Percentiles rank a stretch among this genome's conserved stretches.
These are phyloP conservation scores for Curvularia spicifera DNA, from an alignment of 2,329 filamentous ascomycete genomes.

Conservation along the genomic window DNA sequence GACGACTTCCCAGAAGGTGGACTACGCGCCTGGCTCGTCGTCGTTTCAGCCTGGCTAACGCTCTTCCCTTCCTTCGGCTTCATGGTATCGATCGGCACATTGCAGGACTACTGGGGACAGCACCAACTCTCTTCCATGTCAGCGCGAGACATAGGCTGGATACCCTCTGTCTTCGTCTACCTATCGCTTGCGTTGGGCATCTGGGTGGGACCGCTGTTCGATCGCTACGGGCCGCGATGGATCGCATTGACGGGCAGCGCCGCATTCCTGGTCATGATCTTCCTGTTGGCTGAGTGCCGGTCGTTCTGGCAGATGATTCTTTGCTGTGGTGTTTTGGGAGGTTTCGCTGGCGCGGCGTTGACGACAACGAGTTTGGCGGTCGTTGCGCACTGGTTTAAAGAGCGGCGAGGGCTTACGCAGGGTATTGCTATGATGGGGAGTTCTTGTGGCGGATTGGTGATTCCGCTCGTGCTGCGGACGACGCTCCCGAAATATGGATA, in stretches of 20 bases:
- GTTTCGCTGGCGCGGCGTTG: constrained; percentile 48
- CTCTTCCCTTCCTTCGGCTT: constrained; percentile 48
- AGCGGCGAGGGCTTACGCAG: constrained; percentile 46
- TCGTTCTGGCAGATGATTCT: constrained; percentile 54
- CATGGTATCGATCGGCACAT: constrained; percentile 65
- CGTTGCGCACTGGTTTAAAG: constrained; percentile 51
- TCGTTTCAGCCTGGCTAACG: constrained; percentile 46
- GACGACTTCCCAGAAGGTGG: constrained; percentile 50
- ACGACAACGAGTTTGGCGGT: constrained; percentile 46
- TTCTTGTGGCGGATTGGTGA: constrained; percentile 44
- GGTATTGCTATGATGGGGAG: constrained; percentile 50
- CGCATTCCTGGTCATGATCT: constrained; percentile 39
- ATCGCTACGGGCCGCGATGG: constrained; percentile 47
- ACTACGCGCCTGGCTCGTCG: constrained; percentile 50
- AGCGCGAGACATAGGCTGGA: constrained; percentile 77
- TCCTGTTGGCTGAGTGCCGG: constrained; percentile 42
- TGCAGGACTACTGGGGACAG: constrained; percentile 77
- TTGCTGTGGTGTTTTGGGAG: constrained; percentile 50
- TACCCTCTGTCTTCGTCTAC: constrained; percentile 86
- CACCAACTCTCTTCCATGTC: constrained; percentile 73
- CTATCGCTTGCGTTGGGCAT: constrained; percentile 82
- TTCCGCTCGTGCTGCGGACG: constrained; percentile 45
- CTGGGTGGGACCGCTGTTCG: constrained; percentile 79
- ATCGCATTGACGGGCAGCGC: constrained; percentile 41
- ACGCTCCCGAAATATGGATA: constrained; percentile 48